phyloP scores from a whole-genome alignment of 2,329 filamentous ascomycete genomes.

The Pezizomycotina sp. region DNA sequence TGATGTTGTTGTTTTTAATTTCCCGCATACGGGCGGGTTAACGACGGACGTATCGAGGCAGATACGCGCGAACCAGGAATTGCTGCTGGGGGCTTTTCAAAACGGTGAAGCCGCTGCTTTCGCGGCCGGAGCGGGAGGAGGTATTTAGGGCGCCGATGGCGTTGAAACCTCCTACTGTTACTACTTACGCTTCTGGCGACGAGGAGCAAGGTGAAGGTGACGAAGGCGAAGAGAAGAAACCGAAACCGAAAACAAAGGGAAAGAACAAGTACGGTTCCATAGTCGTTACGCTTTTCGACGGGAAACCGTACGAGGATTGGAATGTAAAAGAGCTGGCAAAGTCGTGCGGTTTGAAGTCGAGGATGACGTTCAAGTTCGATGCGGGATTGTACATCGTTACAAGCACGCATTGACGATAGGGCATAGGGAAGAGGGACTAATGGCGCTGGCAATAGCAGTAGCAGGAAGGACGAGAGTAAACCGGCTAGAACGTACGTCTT shows the following conservation, averaged over 20 bases:
- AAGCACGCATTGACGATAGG: conserved; percentile 33
- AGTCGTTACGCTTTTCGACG: conserved; percentile 78
- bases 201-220: conserved; percentile 24
- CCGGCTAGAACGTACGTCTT: conserved; percentile 24
- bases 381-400: conserved; percentile 53
- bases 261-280: no score
- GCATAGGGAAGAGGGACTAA: conserved; percentile 19
- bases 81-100: conserved; percentile 2
- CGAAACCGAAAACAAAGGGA: conserved; percentile 4
- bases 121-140: not conserved
- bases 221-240: conserved; percentile 18
- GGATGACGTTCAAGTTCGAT: conserved; percentile 53
- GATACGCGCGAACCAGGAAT: conserved; percentile 78
- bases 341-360: conserved; percentile 54
- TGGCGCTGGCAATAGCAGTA: conserved; percentile 22
- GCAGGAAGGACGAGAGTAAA: conserved; percentile 25
- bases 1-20: conserved; percentile 84
- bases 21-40: conserved; percentile 86
- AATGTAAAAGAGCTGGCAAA: conserved; percentile 59
- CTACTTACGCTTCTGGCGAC: no score
- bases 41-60: conserved; percentile 88
- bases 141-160: no score
- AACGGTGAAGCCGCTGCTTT: conserved; percentile 2
- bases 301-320: conserved; percentile 89
- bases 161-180: no score